phyloP scores from a whole-genome alignment of 176 grass and related monocot genomes.

The Oryza punctata region DNA sequence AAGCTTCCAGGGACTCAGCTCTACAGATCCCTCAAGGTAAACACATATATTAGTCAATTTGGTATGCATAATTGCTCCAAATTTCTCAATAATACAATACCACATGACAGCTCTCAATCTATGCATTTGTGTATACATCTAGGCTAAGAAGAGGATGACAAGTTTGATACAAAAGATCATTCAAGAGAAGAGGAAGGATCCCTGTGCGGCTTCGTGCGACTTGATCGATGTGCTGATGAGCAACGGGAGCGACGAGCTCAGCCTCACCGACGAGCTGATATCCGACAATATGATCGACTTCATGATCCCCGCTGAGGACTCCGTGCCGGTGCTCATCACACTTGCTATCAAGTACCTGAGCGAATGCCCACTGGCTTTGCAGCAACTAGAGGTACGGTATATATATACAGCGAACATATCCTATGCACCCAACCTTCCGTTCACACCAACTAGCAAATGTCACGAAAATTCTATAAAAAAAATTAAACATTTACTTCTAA shows the following conservation, averaged over 20 bases:
- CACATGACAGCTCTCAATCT: not conserved
- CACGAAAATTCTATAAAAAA: too few relatives aligned
- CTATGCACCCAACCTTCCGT: too few relatives aligned
- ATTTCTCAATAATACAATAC: not conserved
- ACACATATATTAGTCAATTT: not conserved
- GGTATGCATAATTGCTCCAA: not conserved
- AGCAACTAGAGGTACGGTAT: slow-evolving; percentile 64
- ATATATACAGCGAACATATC: too few relatives aligned
- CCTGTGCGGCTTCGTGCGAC: slow-evolving; percentile 26
- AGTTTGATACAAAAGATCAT: slow-evolving; percentile 78
- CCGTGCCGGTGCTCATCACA: slow-evolving; percentile 90
- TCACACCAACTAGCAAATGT: too few relatives aligned
- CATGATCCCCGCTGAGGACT: slow-evolving; percentile 99
- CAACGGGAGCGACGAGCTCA: slow-evolving; percentile 56
- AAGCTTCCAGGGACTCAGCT: slow-evolving; percentile 90
- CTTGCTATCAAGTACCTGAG: slow-evolving; percentile 91
- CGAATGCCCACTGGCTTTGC: slow-evolving; percentile 81
- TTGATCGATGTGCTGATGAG: slow-evolving; percentile 83
- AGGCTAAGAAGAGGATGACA: slow-evolving; percentile 97
- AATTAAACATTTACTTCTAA: too few relatives aligned
- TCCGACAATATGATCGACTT: slow-evolving; percentile 99
- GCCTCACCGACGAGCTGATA: slow-evolving; percentile 82
- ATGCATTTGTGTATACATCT: not conserved
- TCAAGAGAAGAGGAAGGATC: slow-evolving; percentile 64
- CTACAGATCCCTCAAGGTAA: slow-evolving; percentile 82